These are phyloP conservation scores for Marasmius fiardii DNA, from an alignment of 1,284 basidiomycete species.

Conservation along the genomic window DNA sequence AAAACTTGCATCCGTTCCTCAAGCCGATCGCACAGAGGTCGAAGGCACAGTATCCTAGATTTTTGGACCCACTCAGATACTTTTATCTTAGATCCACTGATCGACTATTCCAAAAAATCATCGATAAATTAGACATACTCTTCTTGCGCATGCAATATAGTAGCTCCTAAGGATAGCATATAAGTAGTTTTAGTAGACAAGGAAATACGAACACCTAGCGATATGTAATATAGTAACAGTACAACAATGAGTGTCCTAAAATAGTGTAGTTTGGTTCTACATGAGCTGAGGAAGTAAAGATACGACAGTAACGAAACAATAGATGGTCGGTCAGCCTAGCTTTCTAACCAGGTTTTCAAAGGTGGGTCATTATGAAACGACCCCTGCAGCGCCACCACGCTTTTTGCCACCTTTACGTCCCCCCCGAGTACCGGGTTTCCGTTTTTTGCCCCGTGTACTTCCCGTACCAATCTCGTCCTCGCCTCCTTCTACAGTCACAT, in stretches of 20 bases:
- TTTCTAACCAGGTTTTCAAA: background rate
- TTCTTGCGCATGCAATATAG: no score
- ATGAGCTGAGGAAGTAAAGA: background rate
- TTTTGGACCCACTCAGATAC: no score
- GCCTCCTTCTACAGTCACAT: slow-evolving; percentile 33
- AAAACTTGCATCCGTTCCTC: slow-evolving; percentile 3
- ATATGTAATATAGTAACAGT: background rate
- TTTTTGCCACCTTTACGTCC: slow-evolving; percentile 40
- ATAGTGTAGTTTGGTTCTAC: background rate
- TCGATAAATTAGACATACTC: no score
- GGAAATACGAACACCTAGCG: background rate
- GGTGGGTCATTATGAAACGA: slow-evolving; percentile 11
- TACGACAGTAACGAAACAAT: no score
- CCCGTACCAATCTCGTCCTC: slow-evolving; percentile 23
- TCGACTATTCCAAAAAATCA: no score
- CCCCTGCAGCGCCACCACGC: slow-evolving; percentile 14
- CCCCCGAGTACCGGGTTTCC: slow-evolving; percentile 37
- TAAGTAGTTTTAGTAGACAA: background rate
- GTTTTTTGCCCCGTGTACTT: slow-evolving; percentile 39
- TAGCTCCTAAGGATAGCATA: no score
- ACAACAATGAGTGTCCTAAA: slow-evolving; percentile 1
- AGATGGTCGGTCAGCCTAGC: background rate
- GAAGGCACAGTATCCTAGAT: background rate
- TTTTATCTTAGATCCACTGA: no score
- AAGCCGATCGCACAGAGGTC: background rate